These are phyloP conservation scores for Purshia tridentata DNA, from an alignment of 306 rosid species.

Conservation along the genomic window DNA sequence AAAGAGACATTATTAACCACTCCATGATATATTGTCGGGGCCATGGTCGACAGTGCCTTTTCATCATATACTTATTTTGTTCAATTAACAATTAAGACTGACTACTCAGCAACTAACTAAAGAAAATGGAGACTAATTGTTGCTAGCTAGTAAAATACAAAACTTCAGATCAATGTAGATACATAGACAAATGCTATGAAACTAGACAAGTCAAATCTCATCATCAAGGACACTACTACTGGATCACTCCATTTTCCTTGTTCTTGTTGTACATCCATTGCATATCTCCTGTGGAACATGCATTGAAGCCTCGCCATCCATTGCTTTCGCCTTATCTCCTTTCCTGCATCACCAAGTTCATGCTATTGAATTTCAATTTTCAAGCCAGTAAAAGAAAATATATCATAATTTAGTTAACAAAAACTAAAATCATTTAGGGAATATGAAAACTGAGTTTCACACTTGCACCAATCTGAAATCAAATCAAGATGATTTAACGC, in stretches of 20 bases:
- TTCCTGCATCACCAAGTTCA: conserved; percentile 59
- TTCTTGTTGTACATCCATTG: conserved; percentile 17
- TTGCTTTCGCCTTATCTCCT: conserved; percentile 46
- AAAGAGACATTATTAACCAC: conserved; percentile 20
- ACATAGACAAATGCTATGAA: conserved; percentile 9
- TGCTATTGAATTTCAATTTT: background rate
- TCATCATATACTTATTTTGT: conserved; percentile 26
- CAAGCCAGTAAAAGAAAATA: background rate
- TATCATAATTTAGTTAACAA: background rate
- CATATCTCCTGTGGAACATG: background rate
- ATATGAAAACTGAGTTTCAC: background rate
- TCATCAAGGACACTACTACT: conserved; percentile 21
- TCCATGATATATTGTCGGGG: conserved; percentile 23
- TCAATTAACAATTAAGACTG: conserved; percentile 18
- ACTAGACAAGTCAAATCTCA: conserved; percentile 34
- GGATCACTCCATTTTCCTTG: background rate
- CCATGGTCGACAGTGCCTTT: conserved; percentile 22
- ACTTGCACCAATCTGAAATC: background rate
- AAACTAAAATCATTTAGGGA: background rate
- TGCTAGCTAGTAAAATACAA: conserved; percentile 21
- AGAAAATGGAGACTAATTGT: conserved; percentile 24
- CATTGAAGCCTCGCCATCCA: conserved; percentile 52
- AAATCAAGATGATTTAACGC: background rate
- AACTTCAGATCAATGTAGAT: conserved; percentile 11
- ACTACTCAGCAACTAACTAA: conserved; percentile 20